phyloP scores from a whole-genome alignment of 352 stramenopile genomes.

The Phytophthora cactorum region DNA sequence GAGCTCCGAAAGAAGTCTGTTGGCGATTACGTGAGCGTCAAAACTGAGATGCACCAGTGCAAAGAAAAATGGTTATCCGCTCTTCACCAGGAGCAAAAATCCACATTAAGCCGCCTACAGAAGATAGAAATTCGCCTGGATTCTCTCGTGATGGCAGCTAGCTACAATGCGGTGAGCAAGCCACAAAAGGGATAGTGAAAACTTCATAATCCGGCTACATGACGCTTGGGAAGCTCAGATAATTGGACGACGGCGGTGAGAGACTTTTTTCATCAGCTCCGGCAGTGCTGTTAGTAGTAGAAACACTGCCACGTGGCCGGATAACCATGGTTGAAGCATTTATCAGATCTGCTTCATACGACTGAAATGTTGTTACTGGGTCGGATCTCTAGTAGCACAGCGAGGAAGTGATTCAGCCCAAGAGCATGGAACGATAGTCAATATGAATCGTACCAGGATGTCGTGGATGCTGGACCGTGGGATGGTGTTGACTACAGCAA shows the following conservation, averaged over 20 bases:
- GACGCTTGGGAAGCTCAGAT: constrained; percentile 54
- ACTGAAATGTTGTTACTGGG: constrained; percentile 34
- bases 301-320: constrained; percentile 40
- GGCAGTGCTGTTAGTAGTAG: constrained; percentile 29
- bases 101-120: constrained; percentile 48
- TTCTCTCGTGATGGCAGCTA: constrained; percentile 30
- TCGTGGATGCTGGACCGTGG: constrained; percentile 40
- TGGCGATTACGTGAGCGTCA: constrained; percentile 49
- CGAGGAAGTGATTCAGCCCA: constrained; percentile 2
- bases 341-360: constrained; percentile 65
- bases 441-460: constrained; percentile 42
- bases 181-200: constrained; percentile 10
- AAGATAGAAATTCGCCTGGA: constrained; percentile 55
- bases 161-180: constrained; percentile 24
- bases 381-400: constrained; percentile 36
- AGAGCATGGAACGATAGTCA: constrained; percentile 3
- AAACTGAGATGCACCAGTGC: constrained; percentile 49
- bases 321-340: constrained; percentile 65
- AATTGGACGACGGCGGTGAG: constrained; percentile 22
- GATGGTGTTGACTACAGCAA: constrained; percentile 49
- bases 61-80: constrained; percentile 53
- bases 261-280: constrained; percentile 29
- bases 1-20: constrained; percentile 52
- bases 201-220: constrained; percentile 19
- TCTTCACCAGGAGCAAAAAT: constrained; percentile 49